Conservation (phyloP, 495 filamentous ascomycete species). For the Tricharina praecox region DNA sequence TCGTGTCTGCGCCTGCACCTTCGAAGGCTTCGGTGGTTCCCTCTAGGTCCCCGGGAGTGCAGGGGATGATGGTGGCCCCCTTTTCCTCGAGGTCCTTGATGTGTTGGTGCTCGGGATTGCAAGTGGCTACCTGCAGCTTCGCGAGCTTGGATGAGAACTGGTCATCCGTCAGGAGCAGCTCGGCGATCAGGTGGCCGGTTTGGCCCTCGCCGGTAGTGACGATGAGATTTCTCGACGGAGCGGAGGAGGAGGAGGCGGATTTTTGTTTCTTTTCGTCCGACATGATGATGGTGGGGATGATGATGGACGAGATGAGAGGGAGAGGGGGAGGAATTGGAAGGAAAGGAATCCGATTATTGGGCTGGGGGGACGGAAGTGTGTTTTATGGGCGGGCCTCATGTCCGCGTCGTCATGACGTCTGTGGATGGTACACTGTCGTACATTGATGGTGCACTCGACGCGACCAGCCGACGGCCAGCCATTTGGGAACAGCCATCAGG, state of each 20-base stretch:
- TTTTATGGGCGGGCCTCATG: too few relatives aligned
- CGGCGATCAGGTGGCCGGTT: slow-evolving; percentile 39
- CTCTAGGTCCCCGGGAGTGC: slow-evolving; percentile 31
- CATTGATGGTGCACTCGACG: too few relatives aligned
- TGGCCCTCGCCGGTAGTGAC: slow-evolving; percentile 39
- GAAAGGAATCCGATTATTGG: too few relatives aligned
- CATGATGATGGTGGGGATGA: too few relatives aligned
- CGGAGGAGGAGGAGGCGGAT: neutral
- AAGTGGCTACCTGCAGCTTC: slow-evolving; percentile 30
- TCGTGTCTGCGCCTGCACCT: slow-evolving; percentile 33
- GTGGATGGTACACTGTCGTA: too few relatives aligned
- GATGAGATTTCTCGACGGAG: slow-evolving; percentile 24
- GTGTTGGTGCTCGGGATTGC: slow-evolving; percentile 33
- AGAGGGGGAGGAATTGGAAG: too few relatives aligned
- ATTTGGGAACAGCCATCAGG: too few relatives aligned
- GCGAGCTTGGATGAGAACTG: slow-evolving; percentile 31
- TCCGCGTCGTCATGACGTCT: too few relatives aligned
- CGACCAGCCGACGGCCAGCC: too few relatives aligned
- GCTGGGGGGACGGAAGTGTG: too few relatives aligned
- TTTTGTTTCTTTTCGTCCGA: too few relatives aligned
- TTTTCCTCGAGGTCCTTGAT: slow-evolving; percentile 38
- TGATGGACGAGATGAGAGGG: too few relatives aligned
- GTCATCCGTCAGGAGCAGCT: slow-evolving; percentile 34
- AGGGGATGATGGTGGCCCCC: slow-evolving; percentile 35
- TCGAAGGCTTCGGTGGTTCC: slow-evolving; percentile 29